Conservation (phyloP, 2,329 filamentous ascomycete species). For the Zymoseptoria passerinii region DNA sequence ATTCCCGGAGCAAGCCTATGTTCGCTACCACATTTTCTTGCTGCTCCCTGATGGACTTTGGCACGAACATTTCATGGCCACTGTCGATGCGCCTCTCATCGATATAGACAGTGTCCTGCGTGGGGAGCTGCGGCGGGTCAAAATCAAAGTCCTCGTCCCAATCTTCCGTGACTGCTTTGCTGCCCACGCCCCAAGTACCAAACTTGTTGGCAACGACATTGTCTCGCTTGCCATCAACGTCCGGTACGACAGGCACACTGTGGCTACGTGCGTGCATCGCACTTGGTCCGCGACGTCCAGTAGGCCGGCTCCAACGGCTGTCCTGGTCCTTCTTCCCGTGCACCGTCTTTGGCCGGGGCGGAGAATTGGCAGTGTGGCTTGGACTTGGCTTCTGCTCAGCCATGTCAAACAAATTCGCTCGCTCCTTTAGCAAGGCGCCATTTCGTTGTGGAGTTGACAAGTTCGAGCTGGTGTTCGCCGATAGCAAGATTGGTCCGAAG, state of each 20-base stretch:
- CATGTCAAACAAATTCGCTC: slow-evolving; percentile 60
- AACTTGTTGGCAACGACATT: slow-evolving; percentile 58
- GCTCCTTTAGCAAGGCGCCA: slow-evolving; percentile 31
- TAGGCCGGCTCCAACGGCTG: slow-evolving; percentile 58
- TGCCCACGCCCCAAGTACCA: slow-evolving; percentile 73
- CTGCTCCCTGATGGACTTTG: slow-evolving; percentile 69
- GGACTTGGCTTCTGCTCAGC: slow-evolving; percentile 56
- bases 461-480: slow-evolving; percentile 25
- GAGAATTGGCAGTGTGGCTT: slow-evolving; percentile 52
- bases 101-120: slow-evolving; percentile 30
- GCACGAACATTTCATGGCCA: slow-evolving; percentile 57
- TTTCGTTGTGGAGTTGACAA: slow-evolving; percentile 33
- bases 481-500: slow-evolving; percentile 18
- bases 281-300: slow-evolving; percentile 59
- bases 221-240: slow-evolving; percentile 47
- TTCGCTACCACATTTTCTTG: slow-evolving; percentile 76
- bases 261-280: slow-evolving; percentile 69
- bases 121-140: slow-evolving; percentile 36
- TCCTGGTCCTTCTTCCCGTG: slow-evolving; percentile 68
- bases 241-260: slow-evolving; percentile 65
- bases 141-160: slow-evolving; percentile 91
- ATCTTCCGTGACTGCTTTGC: slow-evolving; percentile 72
- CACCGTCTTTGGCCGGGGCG: slow-evolving; percentile 63
- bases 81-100: slow-evolving; percentile 38
- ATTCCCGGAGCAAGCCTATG: slow-evolving; percentile 73